Evolutionary conservation across 2,329 filamentous ascomycete genomes (phyloP).

Genomic region (Colletotrichum spinosum): DNA sequence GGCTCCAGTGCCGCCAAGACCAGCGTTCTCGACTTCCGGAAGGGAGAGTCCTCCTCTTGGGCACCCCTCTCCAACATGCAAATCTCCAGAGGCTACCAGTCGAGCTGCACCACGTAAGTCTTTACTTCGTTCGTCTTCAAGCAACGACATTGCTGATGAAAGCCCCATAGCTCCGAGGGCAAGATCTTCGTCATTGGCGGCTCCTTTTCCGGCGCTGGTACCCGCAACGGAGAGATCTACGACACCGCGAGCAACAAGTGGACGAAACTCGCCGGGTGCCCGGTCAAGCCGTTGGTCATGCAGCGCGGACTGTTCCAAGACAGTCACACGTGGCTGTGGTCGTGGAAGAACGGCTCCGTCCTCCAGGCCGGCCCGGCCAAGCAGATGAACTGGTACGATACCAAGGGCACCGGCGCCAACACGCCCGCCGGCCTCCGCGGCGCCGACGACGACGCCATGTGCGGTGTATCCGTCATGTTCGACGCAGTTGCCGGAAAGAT

Average conservation of each 20-base stretch:
- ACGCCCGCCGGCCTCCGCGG: slow-evolving; percentile 57
- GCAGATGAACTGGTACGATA: slow-evolving; percentile 68
- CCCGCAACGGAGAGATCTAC: slow-evolving; percentile 68
- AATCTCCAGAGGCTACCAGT: slow-evolving; percentile 63
- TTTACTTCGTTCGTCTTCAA: rapidly evolving
- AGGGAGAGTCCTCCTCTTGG: slow-evolving; percentile 50
- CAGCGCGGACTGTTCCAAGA: slow-evolving; percentile 60
- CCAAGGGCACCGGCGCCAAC: slow-evolving; percentile 53
- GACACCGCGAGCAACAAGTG: slow-evolving; percentile 57
- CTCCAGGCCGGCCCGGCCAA: slow-evolving; percentile 67
- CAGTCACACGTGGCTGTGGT: slow-evolving; percentile 46
- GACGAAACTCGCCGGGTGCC: slow-evolving; percentile 55
- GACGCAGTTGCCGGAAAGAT: slow-evolving; percentile 70
- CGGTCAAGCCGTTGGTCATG: slow-evolving; percentile 63
- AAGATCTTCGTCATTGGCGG: slow-evolving; percentile 69
- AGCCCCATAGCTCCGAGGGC: slow-evolving; percentile 56
- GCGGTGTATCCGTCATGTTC: slow-evolving; percentile 67
- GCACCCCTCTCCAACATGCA: slow-evolving; percentile 54
- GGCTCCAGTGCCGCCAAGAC: slow-evolving; percentile 61
- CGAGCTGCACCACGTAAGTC: slow-evolving; percentile 52
- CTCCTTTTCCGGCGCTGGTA: slow-evolving; percentile 58
- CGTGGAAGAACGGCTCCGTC: slow-evolving; percentile 58
- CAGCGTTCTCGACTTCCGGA: slow-evolving; percentile 55
- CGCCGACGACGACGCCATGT: slow-evolving; percentile 61
- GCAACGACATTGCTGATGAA: not conserved